Percentiles rank a stretch among this genome's conserved stretches.
Evolutionary conservation across 331 rosid genomes (phyloP).

Genomic region (Rosa hybrid): DNA sequence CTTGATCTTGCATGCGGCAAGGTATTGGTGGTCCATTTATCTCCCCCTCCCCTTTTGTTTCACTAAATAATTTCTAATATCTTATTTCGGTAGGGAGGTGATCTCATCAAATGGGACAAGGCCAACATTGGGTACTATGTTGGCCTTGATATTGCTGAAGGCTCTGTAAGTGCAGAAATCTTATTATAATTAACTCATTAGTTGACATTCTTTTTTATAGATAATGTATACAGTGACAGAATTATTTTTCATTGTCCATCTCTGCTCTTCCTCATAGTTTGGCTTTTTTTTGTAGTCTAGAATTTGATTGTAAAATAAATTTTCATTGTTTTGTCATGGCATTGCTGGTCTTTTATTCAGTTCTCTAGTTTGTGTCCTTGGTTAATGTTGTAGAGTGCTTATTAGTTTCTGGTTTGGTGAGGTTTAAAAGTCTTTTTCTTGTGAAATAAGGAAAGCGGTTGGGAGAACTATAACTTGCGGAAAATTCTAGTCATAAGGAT

Average conservation of each 20-base stretch:
- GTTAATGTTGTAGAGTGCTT: neutral
- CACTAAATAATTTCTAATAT: neutral
- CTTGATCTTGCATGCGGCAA: conserved; percentile 99
- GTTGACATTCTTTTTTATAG: neutral
- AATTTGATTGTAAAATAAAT: too few relatives aligned
- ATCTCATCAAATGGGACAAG: conserved; percentile 99
- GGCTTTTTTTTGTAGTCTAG: neutral
- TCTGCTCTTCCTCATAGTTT: neutral
- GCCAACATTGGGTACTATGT: conserved; percentile 94
- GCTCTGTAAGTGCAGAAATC: conserved; percentile 66
- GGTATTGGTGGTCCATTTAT: conserved; percentile 42
- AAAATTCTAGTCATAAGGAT: too few relatives aligned
- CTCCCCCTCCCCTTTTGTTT: neutral
- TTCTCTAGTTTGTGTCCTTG: neutral
- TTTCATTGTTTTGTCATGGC: neutral
- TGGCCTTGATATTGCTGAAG: conserved; percentile 95
- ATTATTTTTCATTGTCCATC: neutral
- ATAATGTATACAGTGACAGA: neutral
- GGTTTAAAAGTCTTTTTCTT: too few relatives aligned
- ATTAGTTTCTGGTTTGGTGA: neutral
- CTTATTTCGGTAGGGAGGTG: conserved; percentile 73
- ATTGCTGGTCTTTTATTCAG: neutral
- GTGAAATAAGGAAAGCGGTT: too few relatives aligned
- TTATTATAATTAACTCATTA: neutral
- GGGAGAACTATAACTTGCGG: too few relatives aligned